phyloP scores from a whole-genome alignment of 495 filamentous ascomycete genomes.

The Podospora pseudocomata region DNA sequence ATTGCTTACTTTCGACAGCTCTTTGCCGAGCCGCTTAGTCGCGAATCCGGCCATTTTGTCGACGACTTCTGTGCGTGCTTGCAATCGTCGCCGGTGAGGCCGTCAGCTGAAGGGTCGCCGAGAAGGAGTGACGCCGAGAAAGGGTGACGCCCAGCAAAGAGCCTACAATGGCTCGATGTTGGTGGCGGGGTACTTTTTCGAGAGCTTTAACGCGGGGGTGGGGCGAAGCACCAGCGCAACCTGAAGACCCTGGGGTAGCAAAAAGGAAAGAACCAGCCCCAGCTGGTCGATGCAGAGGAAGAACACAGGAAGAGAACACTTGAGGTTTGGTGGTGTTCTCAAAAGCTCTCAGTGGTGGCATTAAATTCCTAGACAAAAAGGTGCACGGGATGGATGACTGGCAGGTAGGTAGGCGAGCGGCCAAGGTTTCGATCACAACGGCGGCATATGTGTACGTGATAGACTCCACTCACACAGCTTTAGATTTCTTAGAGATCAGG shows the following conservation, averaged over 20 bases:
- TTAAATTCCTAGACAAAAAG: not conserved
- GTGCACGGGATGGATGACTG: not conserved
- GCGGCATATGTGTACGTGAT: not conserved
- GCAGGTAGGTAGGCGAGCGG: not conserved
- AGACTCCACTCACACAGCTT: not conserved
- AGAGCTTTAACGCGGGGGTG: not conserved
- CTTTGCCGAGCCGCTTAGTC: slow-evolving; percentile 49
- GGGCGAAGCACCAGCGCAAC: not conserved
- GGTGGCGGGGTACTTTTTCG: not conserved
- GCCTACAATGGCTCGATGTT: not conserved
- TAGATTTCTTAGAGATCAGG: not conserved
- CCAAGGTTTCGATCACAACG: not conserved
- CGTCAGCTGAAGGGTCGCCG: not conserved
- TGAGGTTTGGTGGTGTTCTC: not conserved
- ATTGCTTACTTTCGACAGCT: slow-evolving; percentile 46
- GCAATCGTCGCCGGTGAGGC: not conserved
- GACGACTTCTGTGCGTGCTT: not conserved
- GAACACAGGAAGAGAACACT: not conserved
- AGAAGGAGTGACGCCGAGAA: not conserved
- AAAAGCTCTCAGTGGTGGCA: not conserved
- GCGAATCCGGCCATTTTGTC: slow-evolving; percentile 43
- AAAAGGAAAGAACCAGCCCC: not conserved
- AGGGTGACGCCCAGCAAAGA: not conserved
- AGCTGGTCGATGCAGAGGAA: not conserved
- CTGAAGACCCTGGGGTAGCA: not conserved